Base-by-base conservation (phyloP, 2,329 filamentous ascomycete genomes). In the Uncinocarpus reesii region DNA sequence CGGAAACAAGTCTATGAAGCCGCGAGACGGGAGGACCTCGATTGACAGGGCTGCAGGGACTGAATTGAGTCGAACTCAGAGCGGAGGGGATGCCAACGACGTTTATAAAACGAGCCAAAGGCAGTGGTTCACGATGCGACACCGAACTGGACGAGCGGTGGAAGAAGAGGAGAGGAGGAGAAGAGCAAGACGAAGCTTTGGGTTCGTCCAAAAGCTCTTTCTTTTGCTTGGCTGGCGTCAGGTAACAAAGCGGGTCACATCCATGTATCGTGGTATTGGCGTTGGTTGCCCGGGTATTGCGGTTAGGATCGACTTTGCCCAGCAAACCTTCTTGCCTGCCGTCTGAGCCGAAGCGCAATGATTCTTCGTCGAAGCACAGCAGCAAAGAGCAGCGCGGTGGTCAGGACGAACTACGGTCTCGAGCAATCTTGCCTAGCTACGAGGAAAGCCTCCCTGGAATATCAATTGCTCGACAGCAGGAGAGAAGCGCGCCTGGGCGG, bases 151-250 rank as follows among this genome's bases (percentile, higher is more conserved):
- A 15, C 36, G 36, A 24, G 20, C n/a, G 35, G n/a, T 37, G 35
- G n/a, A 6, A 37, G 35, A 26, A 28, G 47, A 47, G 36, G 31
- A 24, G 29, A 34, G 18, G 36, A 40, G 16, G 21, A 40, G 8
- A 23, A 47, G 23, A 35, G 29, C 24, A 31, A 34, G 21, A 46
- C 10, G 41, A 35, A 21, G 28, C 7, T 42, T 52, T 24, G 32
- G 28, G 18, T 29, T 21, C 20, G 7, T 20, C 36, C 15, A 31
- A 31, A 47, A 40, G 43, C 43, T 41, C 18, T 21, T 43, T 43
- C 44, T 21, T 43, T 43, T 48, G 21, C 43, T 47, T 51, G 43
- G 43, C 43, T 35, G 26, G 24, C 49, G 45, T 45, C 32, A 45
- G 40, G 43, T 29, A 37, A n/a, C n/a, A n/a, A n/a, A n/a, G n/a